Conservation (phyloP, 2,329 filamentous ascomycete genomes). For the Celoporthe dispersa region DNA sequence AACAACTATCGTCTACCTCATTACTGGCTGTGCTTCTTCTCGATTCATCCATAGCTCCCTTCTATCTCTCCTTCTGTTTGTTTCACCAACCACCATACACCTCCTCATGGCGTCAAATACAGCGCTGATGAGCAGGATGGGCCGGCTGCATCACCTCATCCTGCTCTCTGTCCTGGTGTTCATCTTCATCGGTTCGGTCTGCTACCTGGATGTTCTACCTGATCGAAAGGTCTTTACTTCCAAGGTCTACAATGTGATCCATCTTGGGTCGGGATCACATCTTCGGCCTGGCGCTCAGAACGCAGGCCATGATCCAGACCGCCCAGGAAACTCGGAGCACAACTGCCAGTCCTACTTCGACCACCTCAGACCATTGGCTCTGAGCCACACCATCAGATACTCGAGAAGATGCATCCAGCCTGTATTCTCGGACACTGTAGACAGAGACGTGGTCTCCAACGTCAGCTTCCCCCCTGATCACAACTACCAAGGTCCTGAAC, state of each 20-base stretch:
- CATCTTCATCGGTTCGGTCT: neutral
- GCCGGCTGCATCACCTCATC: neutral
- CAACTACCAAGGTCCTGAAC: conserved; percentile 4
- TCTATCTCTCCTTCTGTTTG: neutral
- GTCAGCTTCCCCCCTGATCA: conserved; percentile 9
- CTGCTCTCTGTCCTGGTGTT: neutral
- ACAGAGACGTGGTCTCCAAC: conserved; percentile 18
- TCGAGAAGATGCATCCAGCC: conserved; percentile 25
- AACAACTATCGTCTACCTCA: too few relatives aligned
- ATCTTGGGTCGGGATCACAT: neutral
- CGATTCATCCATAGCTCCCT: too few relatives aligned
- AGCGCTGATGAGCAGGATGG: neutral
- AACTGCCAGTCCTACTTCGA: conserved; percentile 6
- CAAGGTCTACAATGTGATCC: neutral
- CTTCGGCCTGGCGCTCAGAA: neutral
- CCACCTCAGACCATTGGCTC: conserved; percentile 12
- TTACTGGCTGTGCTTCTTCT: too few relatives aligned
- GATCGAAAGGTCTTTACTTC: neutral
- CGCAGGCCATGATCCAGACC: neutral
- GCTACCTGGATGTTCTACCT: neutral
- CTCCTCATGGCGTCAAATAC: neutral
- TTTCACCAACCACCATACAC: neutral
- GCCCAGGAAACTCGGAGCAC: neutral
- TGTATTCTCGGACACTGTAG: neutral
- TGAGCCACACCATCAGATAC: conserved; percentile 23